phyloP scores from a whole-genome alignment of 768 basidiomycete genomes.

The Leccinum ochraceum region DNA sequence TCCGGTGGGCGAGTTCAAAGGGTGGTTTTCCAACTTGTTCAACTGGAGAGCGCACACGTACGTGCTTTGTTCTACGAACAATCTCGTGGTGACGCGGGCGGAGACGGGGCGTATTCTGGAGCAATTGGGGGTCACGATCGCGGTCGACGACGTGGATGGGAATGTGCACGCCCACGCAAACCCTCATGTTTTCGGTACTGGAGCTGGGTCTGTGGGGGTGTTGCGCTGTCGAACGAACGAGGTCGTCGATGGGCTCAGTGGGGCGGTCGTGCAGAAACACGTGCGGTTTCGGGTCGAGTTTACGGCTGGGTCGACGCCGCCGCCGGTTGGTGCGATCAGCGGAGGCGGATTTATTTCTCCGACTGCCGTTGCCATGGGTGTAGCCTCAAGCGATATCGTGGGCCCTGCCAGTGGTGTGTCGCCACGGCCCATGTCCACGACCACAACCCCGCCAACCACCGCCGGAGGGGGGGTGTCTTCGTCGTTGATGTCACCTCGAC shows the following conservation, averaged over 20 bases:
- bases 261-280: conserved; percentile 60
- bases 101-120: conserved; percentile 67
- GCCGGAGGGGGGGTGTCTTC: conserved; percentile 16
- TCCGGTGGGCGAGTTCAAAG: conserved; percentile 82
- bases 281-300: conserved; percentile 88
- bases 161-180: conserved; percentile 29
- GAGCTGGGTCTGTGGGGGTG: conserved; percentile 26
- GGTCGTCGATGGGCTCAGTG: conserved; percentile 39
- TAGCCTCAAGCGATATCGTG: conserved; percentile 13
- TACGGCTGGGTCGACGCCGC: conserved; percentile 30
- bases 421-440: background rate
- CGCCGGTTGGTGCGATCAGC: background rate
- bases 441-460: conserved; percentile 23
- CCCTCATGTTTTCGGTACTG: background rate
- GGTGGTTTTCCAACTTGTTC: conserved; percentile 96
- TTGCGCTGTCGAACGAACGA: conserved; percentile 58
- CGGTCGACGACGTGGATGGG: conserved; percentile 50
- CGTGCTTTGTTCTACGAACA: conserved; percentile 57
- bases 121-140: conserved; percentile 60
- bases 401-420: background rate
- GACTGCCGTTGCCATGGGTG: conserved; percentile 23
- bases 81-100: conserved; percentile 59
- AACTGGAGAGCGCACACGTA: conserved; percentile 76
- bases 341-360: conserved; percentile 22
- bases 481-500: conserved; percentile 28